phyloP scores from a whole-genome alignment of 805 yeast genomes.

The Lipomyces spencermartinsiae region DNA sequence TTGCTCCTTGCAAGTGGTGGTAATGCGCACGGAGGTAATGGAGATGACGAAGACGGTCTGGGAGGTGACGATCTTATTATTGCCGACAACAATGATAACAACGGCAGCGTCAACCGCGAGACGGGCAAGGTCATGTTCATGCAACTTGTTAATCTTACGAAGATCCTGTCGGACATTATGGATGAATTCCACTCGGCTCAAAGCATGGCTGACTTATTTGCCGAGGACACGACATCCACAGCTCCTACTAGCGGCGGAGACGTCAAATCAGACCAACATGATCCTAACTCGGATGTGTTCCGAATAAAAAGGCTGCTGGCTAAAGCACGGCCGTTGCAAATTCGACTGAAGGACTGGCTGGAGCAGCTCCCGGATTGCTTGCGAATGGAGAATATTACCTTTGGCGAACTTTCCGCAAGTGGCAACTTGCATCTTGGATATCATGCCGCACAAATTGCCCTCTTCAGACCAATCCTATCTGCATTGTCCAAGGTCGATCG shows the following conservation, averaged over 20 bases:
- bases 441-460: constrained; percentile 41
- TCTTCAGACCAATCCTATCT: constrained; percentile 40
- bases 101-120: constrained; percentile 38
- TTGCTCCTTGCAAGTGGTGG: constrained; percentile 17
- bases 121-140: constrained; percentile 44
- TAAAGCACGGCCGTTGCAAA: constrained; percentile 38
- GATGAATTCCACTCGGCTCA: constrained; percentile 37
- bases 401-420: constrained; percentile 40
- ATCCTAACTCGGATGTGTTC: constrained; percentile 23
- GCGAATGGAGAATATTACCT: constrained; percentile 38
- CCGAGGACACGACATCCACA: constrained; percentile 9
- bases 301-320: constrained; percentile 32
- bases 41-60: constrained; percentile 21
- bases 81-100: constrained; percentile 9
- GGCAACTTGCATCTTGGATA: constrained; percentile 42
- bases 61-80: constrained; percentile 14
- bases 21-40: constrained; percentile 19
- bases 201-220: constrained; percentile 26
- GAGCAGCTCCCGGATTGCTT: constrained; percentile 45
- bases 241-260: constrained; percentile 7
- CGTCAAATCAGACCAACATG: background rate
- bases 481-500: constrained; percentile 37
- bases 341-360: constrained; percentile 48
- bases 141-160: constrained; percentile 45
- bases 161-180: constrained; percentile 47